Base-by-base conservation (phyloP, 768 basidiomycete genomes). In the Obba rivulosa region DNA sequence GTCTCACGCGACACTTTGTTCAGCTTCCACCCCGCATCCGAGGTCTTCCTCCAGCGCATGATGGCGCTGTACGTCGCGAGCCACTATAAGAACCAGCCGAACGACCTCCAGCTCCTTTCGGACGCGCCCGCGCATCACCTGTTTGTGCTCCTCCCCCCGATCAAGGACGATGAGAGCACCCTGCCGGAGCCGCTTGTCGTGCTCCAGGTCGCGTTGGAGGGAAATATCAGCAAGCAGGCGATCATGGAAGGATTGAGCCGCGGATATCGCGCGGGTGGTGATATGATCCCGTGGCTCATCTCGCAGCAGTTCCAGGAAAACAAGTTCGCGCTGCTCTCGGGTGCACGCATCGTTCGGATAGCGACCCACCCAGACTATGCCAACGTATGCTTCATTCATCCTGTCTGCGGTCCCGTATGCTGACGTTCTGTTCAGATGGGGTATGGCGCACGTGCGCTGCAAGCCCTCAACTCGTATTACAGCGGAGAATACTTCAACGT, bases 21-120 rank as follows among this genome's bases (percentile, higher is more conserved):
- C 76, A 92, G 88, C 56, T 98, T 86, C 69, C 93, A 99, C 63
- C 92, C 94, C 3, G 96, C 94, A 8, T 90, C 87, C n/a, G 96
- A 99, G 66, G 77, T 90, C 25, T 99, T 99, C 73, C 77, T 99
- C 23, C 96, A 99, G 67, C 81, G 94, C 31, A 93, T 98, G 87
- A 96, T 97, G 93, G 85, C 91, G 16, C 76, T 98, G 1, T 99
- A 97, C 66, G 95, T 98, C 44, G 91, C 96, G 1, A 88, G 87
- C 43, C 96, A 99, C 64, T 99, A 99, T 74, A 99, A 99, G 69
- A 99, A 98, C 66, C 91, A 94, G 61, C 96, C 96, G 17, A 98
- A 99, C 63, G 96, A 99, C 64, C 76, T 99, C n/a, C 95, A 98
- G 65, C 78, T 99, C 44, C 80, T 98, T 66, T 90, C 87, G 10